These are phyloP conservation scores for Aspergillus nidulans DNA, from an alignment of 495 filamentous ascomycete species.

Conservation along the genomic window DNA sequence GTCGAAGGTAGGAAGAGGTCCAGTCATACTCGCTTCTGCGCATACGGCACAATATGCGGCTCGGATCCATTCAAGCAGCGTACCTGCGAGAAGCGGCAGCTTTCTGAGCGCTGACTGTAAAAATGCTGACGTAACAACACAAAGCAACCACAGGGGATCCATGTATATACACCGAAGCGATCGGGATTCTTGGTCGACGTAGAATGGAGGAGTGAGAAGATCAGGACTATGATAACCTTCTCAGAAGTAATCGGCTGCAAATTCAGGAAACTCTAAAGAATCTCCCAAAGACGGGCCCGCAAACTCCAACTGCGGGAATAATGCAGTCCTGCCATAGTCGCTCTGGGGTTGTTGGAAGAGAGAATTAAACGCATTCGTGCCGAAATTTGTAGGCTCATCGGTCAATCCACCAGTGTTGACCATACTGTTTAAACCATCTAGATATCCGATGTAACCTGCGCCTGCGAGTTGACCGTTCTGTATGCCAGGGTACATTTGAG, in stretches of 20 bases:
- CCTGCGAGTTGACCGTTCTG: background rate
- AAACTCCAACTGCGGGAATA: conserved; percentile 1
- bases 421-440: background rate
- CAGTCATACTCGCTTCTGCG: background rate
- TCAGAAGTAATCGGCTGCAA: conserved; percentile 15
- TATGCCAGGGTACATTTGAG: conserved; percentile 2
- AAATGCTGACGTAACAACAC: background rate
- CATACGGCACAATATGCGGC: background rate
- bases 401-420: conserved; percentile 1
- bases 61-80: background rate
- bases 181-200: too few species aligned
- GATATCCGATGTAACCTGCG: background rate
- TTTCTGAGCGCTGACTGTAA: background rate
- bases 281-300: conserved; percentile 4
- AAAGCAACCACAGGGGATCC: background rate
- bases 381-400: conserved; percentile 9
- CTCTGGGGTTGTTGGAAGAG: conserved; percentile 18
- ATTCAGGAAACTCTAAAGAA: conserved; percentile 18
- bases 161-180: background rate
- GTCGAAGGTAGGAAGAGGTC: background rate
- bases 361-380: conserved; percentile 11
- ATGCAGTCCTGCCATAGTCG: conserved; percentile 3
- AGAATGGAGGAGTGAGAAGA: background rate
- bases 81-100: background rate
- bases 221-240: background rate